Percentiles rank a stretch among this genome's conserved stretches.
Evolutionary conservation across 2,329 filamentous ascomycete species (phyloP).

Genomic region (Tolypocladium inflatum): DNA sequence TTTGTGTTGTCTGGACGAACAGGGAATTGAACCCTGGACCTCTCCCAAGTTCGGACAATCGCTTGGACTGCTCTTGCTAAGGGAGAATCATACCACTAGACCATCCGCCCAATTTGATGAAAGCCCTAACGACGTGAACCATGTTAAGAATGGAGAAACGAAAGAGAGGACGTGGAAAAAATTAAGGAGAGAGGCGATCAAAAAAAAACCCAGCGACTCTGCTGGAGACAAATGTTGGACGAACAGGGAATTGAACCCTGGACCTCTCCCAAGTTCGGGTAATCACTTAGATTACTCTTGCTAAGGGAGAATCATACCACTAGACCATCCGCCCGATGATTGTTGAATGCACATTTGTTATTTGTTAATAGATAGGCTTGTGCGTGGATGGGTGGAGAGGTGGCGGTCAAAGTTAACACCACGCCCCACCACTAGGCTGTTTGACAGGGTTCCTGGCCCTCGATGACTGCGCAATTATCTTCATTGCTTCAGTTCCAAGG

Average conservation of each 20-base stretch:
- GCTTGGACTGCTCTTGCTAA: slow-evolving; percentile 15
- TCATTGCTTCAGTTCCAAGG: too few species aligned
- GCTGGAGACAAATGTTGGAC: slow-evolving; percentile 9
- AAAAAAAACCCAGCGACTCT: background rate
- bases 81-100: slow-evolving; percentile 20
- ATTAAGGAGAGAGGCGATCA: background rate
- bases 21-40: slow-evolving; percentile 25
- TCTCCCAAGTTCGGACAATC: slow-evolving; percentile 15
- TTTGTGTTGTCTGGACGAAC: slow-evolving; percentile 15
- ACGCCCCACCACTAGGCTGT: background rate
- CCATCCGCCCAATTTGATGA: background rate
- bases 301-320: slow-evolving; percentile 13
- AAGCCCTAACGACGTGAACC: background rate
- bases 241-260: slow-evolving; percentile 25
- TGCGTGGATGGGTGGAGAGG: background rate
- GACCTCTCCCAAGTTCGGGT: slow-evolving; percentile 18
- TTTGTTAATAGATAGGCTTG: background rate
- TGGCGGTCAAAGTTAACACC: background rate
- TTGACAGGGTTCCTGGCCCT: too few species aligned
- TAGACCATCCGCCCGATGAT: slow-evolving; percentile 11
- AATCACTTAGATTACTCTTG: slow-evolving; percentile 8
- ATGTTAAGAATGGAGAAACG: background rate
- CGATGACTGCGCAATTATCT: too few species aligned
- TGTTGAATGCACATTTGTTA: background rate
- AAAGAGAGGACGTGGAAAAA: slow-evolving; percentile 1